These are phyloP conservation scores for Fusarium bulbicola DNA, from an alignment of 2,329 filamentous ascomycete genomes.

Conservation along the genomic window DNA sequence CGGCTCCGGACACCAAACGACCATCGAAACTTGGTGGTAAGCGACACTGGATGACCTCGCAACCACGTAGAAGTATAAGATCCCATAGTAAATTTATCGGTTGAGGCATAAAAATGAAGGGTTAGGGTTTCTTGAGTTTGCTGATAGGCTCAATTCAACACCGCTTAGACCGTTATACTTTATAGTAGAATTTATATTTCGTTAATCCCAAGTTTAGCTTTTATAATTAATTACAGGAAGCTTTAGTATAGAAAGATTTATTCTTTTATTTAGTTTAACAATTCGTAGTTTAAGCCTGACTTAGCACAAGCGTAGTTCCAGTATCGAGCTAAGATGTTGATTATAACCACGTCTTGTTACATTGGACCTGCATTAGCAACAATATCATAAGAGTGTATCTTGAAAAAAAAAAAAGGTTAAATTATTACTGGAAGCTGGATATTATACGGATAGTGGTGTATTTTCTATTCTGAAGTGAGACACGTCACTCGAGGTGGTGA, in stretches of 20 bases:
- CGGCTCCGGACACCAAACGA: not conserved
- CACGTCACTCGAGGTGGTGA: too few species aligned
- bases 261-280: too few species aligned
- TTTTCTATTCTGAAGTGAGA: too few species aligned
- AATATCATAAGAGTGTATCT: too few species aligned
- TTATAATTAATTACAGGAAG: too few species aligned
- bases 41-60: not conserved
- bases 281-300: too few species aligned
- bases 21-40: not conserved
- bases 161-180: not conserved
- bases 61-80: too few species aligned
- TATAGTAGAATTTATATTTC: not conserved
- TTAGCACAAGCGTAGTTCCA: accelerated
- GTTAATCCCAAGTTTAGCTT: accelerated
- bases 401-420: too few species aligned
- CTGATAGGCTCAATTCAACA: not conserved
- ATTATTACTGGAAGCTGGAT: accelerated
- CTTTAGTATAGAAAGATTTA: accelerated
- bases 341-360: not conserved
- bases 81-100: too few species aligned
- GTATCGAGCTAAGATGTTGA: not conserved
- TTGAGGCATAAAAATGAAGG: accelerated
- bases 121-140: not conserved
- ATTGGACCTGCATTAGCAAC: not conserved
- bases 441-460: accelerated